phyloP scores from a whole-genome alignment of 805 yeast species.

The Wickerhamomyces sydowiorum region DNA sequence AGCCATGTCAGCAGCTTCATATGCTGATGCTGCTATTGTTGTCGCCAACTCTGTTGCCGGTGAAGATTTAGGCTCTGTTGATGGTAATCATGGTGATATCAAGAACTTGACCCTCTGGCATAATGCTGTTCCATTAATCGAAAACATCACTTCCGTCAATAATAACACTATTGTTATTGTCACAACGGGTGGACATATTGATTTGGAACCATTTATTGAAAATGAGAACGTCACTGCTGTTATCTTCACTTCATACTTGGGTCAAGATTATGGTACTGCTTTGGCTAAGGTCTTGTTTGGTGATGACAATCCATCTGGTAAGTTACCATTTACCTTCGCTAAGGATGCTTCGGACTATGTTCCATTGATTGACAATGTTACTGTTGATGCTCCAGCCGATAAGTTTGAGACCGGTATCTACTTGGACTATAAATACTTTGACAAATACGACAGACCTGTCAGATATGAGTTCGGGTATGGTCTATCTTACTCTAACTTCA shows the following conservation, averaged over 20 bases:
- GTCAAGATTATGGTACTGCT: constrained; percentile 46
- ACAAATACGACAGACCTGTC: constrained; percentile 43
- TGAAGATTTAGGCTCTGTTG: constrained; percentile 47
- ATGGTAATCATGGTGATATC: constrained; percentile 50
- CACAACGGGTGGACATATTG: constrained; percentile 49
- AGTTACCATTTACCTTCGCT: constrained; percentile 55
- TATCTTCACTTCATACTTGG: constrained; percentile 46
- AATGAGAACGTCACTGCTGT: constrained; percentile 52
- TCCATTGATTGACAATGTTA: constrained; percentile 31
- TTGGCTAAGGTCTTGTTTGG: constrained; percentile 52
- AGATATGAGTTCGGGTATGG: constrained; percentile 58
- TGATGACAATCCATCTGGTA: constrained; percentile 50
- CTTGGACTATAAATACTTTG: constrained; percentile 52
- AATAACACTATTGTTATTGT: constrained; percentile 49
- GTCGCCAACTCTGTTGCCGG: constrained; percentile 50
- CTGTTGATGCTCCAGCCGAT: constrained; percentile 24
- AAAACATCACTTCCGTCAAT: constrained; percentile 38
- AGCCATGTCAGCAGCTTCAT: constrained; percentile 34
- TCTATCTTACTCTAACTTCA: constrained; percentile 42
- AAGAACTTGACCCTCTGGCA: constrained; percentile 47
- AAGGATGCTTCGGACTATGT: constrained; percentile 38
- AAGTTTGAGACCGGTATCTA: constrained; percentile 26
- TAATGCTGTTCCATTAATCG: constrained; percentile 45
- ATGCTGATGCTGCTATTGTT: constrained; percentile 44
- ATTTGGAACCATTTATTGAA: constrained; percentile 47